These are phyloP conservation scores for Leccinum aurantiacum DNA, from an alignment of 768 basidiomycete genomes.

Conservation along the genomic window DNA sequence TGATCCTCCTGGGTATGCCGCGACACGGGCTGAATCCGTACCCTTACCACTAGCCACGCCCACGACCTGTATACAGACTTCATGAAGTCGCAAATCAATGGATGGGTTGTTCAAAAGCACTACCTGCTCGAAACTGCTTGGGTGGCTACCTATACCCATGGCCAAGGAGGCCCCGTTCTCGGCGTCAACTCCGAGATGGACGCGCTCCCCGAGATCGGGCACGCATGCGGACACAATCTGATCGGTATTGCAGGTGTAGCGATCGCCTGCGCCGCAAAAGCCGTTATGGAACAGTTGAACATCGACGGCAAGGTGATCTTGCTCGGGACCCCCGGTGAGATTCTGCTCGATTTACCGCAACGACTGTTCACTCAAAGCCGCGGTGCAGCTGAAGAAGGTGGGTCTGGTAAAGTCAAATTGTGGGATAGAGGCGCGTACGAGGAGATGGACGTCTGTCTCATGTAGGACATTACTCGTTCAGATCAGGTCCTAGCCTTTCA, in stretches of 20 bases:
- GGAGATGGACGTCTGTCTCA: conserved; percentile 73
- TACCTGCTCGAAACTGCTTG: conserved; percentile 73
- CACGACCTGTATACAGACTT: conserved; percentile 71
- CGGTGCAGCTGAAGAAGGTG: conserved; percentile 69
- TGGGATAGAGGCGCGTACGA: conserved; percentile 71
- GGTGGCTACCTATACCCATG: conserved; percentile 67
- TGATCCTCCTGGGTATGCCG: background rate
- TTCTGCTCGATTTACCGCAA: background rate
- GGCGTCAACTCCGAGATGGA: conserved; percentile 82
- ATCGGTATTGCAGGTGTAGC: conserved; percentile 78
- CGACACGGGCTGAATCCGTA: background rate
- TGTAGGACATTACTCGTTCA: conserved; percentile 38
- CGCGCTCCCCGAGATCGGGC: conserved; percentile 58
- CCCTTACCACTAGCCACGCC: conserved; percentile 48
- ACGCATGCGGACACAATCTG: conserved; percentile 82
- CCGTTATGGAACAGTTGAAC: conserved; percentile 57
- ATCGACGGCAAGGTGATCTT: conserved; percentile 69
- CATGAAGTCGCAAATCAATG: conserved; percentile 63
- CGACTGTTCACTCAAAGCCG: background rate
- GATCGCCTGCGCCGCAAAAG: conserved; percentile 66
- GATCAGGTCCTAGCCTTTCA: background rate
- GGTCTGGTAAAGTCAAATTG: conserved; percentile 67
- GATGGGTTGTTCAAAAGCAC: conserved; percentile 50
- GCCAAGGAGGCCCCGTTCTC: conserved; percentile 58
- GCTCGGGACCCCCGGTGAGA: conserved; percentile 73